phyloP scores from a whole-genome alignment of 257 asterid genomes.

The Rauvolfia tetraphylla region DNA sequence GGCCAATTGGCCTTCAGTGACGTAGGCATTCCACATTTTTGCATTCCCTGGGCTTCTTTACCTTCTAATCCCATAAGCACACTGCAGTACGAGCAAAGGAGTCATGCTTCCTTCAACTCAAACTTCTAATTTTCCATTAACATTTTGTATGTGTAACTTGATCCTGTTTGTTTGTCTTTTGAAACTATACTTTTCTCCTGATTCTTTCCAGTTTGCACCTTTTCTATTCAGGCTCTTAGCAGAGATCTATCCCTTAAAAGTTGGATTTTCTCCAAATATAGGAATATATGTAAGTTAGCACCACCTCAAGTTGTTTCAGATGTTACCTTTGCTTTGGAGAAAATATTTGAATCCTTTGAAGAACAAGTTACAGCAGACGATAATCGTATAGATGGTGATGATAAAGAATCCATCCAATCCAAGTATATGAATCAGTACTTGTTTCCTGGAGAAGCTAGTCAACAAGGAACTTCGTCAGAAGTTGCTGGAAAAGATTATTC shows the following conservation, averaged over 20 bases:
- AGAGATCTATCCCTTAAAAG: constrained; percentile 54
- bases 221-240: constrained; percentile 59
- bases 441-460: constrained; percentile 39
- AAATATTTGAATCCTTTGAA: constrained; percentile 53
- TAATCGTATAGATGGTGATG: constrained; percentile 36
- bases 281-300: constrained; percentile 57
- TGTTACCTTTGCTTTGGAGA: constrained; percentile 57
- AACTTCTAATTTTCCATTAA: neutral
- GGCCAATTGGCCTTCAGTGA: neutral
- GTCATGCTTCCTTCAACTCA: neutral
- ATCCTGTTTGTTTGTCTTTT: neutral
- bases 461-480: constrained; percentile 47
- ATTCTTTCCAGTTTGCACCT: constrained; percentile 23
- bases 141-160: constrained; percentile 1
- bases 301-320: constrained; percentile 60
- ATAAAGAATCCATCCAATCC: constrained; percentile 40
- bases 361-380: constrained; percentile 50
- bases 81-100: neutral
- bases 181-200: constrained; percentile 16
- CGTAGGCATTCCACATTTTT: neutral
- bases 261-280: constrained; percentile 65
- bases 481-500: constrained; percentile 40
- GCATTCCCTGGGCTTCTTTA: neutral
- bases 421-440: constrained; percentile 39
- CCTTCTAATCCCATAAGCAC: neutral